These are phyloP conservation scores for Cercospora sojina DNA, from an alignment of 2,329 filamentous ascomycete species.

Conservation along the genomic window DNA sequence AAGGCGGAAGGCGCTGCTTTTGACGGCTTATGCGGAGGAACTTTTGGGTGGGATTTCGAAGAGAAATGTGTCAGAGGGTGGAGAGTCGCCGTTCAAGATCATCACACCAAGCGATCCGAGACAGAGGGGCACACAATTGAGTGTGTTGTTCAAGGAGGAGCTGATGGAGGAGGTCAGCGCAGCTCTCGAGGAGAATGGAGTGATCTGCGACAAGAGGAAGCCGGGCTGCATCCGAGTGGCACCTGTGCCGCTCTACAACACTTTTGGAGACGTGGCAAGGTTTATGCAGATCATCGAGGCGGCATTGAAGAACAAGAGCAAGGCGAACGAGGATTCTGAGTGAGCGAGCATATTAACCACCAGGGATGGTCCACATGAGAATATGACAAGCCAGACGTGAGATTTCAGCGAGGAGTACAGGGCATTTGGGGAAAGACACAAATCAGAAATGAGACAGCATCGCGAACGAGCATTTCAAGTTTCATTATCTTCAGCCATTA, in stretches of 20 bases:
- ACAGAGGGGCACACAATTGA: conserved; percentile 74
- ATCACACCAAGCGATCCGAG: conserved; percentile 68
- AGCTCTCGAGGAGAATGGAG: conserved; percentile 64
- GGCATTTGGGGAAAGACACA: background rate
- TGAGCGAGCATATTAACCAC: background rate
- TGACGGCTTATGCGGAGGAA: conserved; percentile 76
- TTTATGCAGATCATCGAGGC: conserved; percentile 58
- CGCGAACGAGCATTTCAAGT: background rate
- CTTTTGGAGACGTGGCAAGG: conserved; percentile 68
- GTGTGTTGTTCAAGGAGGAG: conserved; percentile 66
- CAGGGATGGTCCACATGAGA: background rate
- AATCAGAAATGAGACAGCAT: background rate
- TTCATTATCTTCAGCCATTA: too few species aligned
- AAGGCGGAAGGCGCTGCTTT: conserved; percentile 65
- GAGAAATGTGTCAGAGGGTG: conserved; percentile 18
- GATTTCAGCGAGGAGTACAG: background rate
- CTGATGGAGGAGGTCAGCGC: conserved; percentile 67
- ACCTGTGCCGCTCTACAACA: conserved; percentile 80
- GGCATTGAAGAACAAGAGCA: conserved; percentile 36
- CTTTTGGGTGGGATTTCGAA: conserved; percentile 50
- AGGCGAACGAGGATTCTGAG: background rate
- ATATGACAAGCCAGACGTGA: background rate
- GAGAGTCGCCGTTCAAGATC: conserved; percentile 43
- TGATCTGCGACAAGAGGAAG: conserved; percentile 80
- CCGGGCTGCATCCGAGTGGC: conserved; percentile 82